Conservation (phyloP, 768 basidiomycete species). For the Boletus eberwhitei region DNA sequence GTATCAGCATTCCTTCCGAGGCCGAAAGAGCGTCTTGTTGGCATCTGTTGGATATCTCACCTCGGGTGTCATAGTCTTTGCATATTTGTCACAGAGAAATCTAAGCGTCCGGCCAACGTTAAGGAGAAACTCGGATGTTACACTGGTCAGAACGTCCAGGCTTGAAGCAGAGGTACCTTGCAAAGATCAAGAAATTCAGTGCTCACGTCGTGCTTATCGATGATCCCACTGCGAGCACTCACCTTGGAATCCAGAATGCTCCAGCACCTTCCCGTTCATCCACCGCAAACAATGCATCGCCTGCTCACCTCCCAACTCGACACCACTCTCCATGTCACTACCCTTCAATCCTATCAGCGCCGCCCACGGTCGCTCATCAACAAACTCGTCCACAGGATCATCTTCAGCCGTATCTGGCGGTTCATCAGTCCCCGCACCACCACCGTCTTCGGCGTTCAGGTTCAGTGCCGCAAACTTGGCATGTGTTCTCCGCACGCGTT, state of each 20-base stretch:
- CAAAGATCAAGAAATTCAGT: slow-evolving; percentile 5
- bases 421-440: slow-evolving; percentile 33
- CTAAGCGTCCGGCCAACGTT: slow-evolving; percentile 87
- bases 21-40: not conserved
- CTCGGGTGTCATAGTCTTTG: slow-evolving; percentile 78
- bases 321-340: slow-evolving; percentile 16
- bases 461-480: slow-evolving; percentile 62
- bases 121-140: slow-evolving; percentile 74
- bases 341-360: slow-evolving; percentile 19
- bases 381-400: slow-evolving; percentile 26
- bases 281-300: slow-evolving; percentile 65
- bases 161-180: slow-evolving; percentile 73
- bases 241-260: slow-evolving; percentile 94
- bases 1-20: slow-evolving; percentile 2
- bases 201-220: not conserved
- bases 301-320: slow-evolving; percentile 59
- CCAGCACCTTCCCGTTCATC: slow-evolving; percentile 74
- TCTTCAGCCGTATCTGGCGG: slow-evolving; percentile 34
- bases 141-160: slow-evolving; percentile 71
- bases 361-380: slow-evolving; percentile 64
- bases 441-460: slow-evolving; percentile 33
- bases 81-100: slow-evolving; percentile 78
- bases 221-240: slow-evolving; percentile 21
- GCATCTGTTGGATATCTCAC: slow-evolving; percentile 39
- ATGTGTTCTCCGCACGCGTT: slow-evolving; percentile 70